Base-by-base conservation (phyloP, 1,284 basidiomycete genomes). In the Rugiboletus extremiorientalis region DNA sequence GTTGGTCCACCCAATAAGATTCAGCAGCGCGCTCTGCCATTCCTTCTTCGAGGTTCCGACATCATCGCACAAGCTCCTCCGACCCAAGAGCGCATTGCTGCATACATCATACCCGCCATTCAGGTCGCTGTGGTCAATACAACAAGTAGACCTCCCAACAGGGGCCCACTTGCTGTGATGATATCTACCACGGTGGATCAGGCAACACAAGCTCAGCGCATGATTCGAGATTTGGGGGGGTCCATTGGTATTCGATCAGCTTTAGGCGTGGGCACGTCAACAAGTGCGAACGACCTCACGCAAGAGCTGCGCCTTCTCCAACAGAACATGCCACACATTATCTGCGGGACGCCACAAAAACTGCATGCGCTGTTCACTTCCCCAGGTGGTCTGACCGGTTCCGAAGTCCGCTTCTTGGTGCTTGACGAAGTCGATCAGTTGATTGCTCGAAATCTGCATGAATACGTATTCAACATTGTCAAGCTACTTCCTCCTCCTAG, bases 1-100 rank as follows among this genome's bases (percentile, higher is more conserved):
- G 89, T 97, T 61, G 96, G 96, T 1, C 96, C 96, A 7, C 96
- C 96, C 8, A 98, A 98, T 76, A 99, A 98, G 79, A 97, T 98
- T 61, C 96, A 99, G 75, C 94, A 96, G 70, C 87, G 96, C 54
- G 95, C 96, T 41, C 80, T 99, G 54, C 96, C 96, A 2, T 98
- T 97, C 76, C 86, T 99, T 60, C 81, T 98, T 49, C 88, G 92
- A 57, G 92, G 94, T 12, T 86, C 92, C 43, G 97, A 99, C 67
- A 96, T 98, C 66, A 98, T 99, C 64, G 96, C 96, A 9, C 96
- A 99, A 76, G 96, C 96, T 15, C 96, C 96, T 43, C 96, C 96
- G 1, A 98, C 96, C 1, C 96, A 98, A 73, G 96, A 99, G 74
- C 85, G 96, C 46, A 98, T 99, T 68, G 96, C 96, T 33, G 94